These are phyloP conservation scores for Bertia moriformis DNA, from an alignment of 2,329 filamentous ascomycete genomes.

Conservation along the genomic window DNA sequence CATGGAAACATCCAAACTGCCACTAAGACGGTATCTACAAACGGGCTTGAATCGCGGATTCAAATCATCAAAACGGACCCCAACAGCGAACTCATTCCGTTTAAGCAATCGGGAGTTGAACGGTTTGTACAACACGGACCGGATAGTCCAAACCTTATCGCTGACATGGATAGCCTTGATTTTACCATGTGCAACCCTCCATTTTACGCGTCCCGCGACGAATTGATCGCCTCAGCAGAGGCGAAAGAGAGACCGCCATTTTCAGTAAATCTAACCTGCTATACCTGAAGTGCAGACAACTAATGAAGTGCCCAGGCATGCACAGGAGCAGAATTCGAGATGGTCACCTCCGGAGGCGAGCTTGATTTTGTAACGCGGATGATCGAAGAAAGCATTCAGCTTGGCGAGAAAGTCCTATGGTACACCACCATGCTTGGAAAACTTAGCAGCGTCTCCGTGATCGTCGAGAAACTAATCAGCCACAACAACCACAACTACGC, in stretches of 20 bases:
- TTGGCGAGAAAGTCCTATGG: conserved; percentile 37
- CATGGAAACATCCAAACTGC: not conserved
- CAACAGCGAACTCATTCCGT: conserved; percentile 29
- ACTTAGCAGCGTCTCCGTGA: conserved; percentile 30
- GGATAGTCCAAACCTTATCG: conserved; percentile 2
- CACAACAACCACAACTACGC: conserved; percentile 39
- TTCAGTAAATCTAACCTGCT: conserved; percentile 21
- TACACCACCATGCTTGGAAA: conserved; percentile 52
- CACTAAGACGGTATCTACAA: conserved; percentile 24
- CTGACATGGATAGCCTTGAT: conserved; percentile 25
- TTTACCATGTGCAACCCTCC: conserved; percentile 58
- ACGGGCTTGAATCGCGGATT: conserved; percentile 32
- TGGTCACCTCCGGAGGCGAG: conserved; percentile 48
- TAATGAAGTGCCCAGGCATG: not conserved
- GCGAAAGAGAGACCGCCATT: conserved; percentile 35
- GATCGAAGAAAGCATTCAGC: conserved; percentile 33
- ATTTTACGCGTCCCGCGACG: conserved; percentile 40
- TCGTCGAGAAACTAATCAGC: conserved; percentile 32
- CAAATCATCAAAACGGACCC: conserved; percentile 26
- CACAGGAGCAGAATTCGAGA: conserved; percentile 41
- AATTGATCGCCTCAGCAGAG: conserved; percentile 34
- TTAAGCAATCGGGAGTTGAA: conserved; percentile 21
- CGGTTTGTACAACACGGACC: conserved; percentile 4
- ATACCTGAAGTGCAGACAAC: not conserved
- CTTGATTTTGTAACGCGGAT: conserved; percentile 41